phyloP scores from a whole-genome alignment of 805 yeast genomes.

The Suhomyces canberraensis region DNA sequence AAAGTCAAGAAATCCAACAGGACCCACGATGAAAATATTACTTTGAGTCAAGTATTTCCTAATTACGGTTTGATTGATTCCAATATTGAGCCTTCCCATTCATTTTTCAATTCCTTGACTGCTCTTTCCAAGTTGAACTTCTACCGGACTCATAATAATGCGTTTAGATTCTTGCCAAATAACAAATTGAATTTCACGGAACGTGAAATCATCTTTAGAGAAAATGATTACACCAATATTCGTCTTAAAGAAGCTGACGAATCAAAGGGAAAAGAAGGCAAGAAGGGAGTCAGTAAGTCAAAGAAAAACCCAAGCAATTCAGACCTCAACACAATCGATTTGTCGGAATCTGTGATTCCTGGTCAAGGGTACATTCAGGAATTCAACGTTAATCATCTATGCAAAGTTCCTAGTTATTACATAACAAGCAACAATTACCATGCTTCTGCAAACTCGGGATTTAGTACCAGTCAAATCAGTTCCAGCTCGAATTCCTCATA shows the following conservation, averaged over 20 bases:
- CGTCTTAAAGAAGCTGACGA: constrained; percentile 5
- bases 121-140: constrained; percentile 33
- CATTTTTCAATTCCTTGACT: constrained; percentile 34
- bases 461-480: constrained; percentile 14
- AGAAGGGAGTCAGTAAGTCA: constrained; percentile 30
- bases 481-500: constrained; percentile 18
- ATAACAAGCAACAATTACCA: constrained; percentile 26
- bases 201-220: constrained; percentile 30
- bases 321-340: constrained; percentile 40
- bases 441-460: constrained; percentile 7
- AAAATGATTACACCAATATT: constrained; percentile 26
- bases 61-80: constrained; percentile 33
- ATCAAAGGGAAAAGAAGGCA: constrained; percentile 8
- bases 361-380: constrained; percentile 45
- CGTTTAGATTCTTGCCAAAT: constrained; percentile 21
- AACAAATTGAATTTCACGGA: constrained; percentile 31
- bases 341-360: constrained; percentile 37
- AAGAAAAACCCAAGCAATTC: constrained; percentile 29
- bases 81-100: constrained; percentile 28
- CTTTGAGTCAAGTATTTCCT: constrained; percentile 39
- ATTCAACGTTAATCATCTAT: constrained; percentile 36
- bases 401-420: constrained; percentile 43
- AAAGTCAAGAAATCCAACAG: neutral
- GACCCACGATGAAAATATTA: constrained; percentile 25
- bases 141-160: constrained; percentile 27